A percentile compares a stretch with the other conserved stretches of the same genome.
Evolutionary conservation across 169 alveolate genomes (phyloP).

Genomic region (Theileria annulata): DNA sequence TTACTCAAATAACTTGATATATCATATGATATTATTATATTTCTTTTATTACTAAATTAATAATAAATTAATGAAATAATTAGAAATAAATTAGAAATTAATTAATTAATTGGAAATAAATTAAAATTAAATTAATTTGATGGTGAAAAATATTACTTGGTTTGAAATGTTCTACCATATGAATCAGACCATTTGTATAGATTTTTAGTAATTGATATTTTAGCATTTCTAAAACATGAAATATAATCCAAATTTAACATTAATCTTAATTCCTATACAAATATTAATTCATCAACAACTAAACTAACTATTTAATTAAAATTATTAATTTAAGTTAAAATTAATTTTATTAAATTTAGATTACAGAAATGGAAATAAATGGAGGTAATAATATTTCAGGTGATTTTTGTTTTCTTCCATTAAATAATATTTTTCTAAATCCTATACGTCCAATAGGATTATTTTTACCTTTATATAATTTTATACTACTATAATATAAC

Average conservation of each 20-base stretch:
- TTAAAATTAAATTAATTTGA: background rate
- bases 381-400: slow-evolving; percentile 78
- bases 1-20: slow-evolving; percentile 76
- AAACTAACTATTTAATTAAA: too few species aligned
- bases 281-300: background rate
- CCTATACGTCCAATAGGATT: slow-evolving; percentile 74
- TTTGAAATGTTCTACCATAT: slow-evolving; percentile 71
- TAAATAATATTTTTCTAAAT: slow-evolving; percentile 68
- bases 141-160: slow-evolving; percentile 41
- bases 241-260: slow-evolving; percentile 70
- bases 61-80: too few species aligned
- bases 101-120: too few species aligned
- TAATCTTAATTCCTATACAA: slow-evolving; percentile 67
- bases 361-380: slow-evolving; percentile 68
- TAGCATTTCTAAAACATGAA: slow-evolving; percentile 68
- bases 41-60: slow-evolving; percentile 60
- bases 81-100: too few species aligned
- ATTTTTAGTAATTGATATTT: slow-evolving; percentile 66
- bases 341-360: too few species aligned
- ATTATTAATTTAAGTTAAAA: too few species aligned
- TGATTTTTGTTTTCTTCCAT: slow-evolving; percentile 73
- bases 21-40: slow-evolving; percentile 75
- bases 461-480: slow-evolving; percentile 67
- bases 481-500: too few species aligned
- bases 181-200: slow-evolving; percentile 74